These are phyloP conservation scores for Zygosaccharomyces pseudobailii DNA, from an alignment of 1,139 yeast genomes.

Conservation along the genomic window DNA sequence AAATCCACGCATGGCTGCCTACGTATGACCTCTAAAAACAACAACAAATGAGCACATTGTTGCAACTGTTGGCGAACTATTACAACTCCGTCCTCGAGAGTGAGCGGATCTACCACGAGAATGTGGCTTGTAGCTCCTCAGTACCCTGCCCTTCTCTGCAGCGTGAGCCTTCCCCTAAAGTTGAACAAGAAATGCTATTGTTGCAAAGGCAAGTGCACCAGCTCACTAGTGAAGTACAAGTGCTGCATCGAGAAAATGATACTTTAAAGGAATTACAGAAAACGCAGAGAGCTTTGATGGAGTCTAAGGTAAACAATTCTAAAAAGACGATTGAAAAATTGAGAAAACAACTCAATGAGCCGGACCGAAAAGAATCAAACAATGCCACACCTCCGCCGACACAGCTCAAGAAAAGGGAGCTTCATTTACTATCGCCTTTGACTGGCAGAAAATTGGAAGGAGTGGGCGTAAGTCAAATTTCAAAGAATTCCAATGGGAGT, in stretches of 20 bases:
- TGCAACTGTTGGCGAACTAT: constrained; percentile 26
- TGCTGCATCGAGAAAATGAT: constrained; percentile 30
- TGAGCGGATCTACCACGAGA: constrained; percentile 22
- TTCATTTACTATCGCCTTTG: constrained; percentile 21
- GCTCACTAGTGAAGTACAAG: constrained; percentile 29
- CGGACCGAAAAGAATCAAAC: background rate
- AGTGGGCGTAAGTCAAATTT: constrained; percentile 3
- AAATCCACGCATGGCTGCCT: background rate
- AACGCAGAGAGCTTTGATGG: constrained; percentile 34
- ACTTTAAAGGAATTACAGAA: constrained; percentile 28
- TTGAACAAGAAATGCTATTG: constrained; percentile 21
- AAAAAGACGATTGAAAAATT: constrained; percentile 29
- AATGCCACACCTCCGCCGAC: constrained; percentile 7
- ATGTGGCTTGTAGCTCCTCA: constrained; percentile 5
- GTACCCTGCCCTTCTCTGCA: background rate
- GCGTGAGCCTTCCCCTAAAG: constrained; percentile 9
- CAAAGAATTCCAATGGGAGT: constrained; percentile 3
- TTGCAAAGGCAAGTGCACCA: constrained; percentile 36
- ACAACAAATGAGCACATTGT: constrained; percentile 19
- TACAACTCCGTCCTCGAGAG: constrained; percentile 26
- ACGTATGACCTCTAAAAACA: background rate
- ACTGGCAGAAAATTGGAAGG: constrained; percentile 9
- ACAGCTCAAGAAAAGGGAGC: constrained; percentile 7
- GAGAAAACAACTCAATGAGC: constrained; percentile 10
- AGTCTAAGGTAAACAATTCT: constrained; percentile 36